These are phyloP conservation scores for Pseudogymnoascus verrucosus DNA, from an alignment of 2,329 filamentous ascomycete genomes.

Conservation along the genomic window DNA sequence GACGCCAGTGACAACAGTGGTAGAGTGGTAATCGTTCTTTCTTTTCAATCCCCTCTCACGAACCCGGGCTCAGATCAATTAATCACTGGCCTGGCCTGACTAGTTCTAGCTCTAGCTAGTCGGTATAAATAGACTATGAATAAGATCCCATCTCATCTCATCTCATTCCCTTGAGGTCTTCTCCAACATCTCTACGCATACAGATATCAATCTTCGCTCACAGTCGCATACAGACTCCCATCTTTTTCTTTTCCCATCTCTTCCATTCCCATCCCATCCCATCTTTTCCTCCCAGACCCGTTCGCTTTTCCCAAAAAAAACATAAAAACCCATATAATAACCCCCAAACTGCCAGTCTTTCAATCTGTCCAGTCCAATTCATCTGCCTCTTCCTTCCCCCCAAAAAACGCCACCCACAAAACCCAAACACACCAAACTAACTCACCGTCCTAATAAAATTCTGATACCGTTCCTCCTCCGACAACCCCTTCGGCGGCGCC, in stretches of 20 bases:
- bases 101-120: neutral
- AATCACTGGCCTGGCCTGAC: neutral
- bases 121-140: neutral
- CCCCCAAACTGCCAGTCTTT: neutral
- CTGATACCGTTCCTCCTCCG: slow-evolving; percentile 40
- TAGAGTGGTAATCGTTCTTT: neutral
- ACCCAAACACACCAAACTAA: neutral
- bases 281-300: neutral
- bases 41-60: neutral
- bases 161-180: neutral
- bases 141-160: neutral
- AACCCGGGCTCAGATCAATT: neutral
- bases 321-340: neutral
- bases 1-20: neutral
- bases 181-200: neutral
- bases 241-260: neutral
- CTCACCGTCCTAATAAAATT: slow-evolving; percentile 30
- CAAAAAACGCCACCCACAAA: neutral
- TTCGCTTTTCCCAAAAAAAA: neutral
- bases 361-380: neutral
- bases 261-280: too few relatives aligned
- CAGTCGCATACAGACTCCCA: neutral
- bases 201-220: neutral
- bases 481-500: slow-evolving; percentile 21
- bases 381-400: neutral